These are phyloP conservation scores for Dacryopinax primogenitus DNA, from an alignment of 768 basidiomycete species.

Conservation along the genomic window DNA sequence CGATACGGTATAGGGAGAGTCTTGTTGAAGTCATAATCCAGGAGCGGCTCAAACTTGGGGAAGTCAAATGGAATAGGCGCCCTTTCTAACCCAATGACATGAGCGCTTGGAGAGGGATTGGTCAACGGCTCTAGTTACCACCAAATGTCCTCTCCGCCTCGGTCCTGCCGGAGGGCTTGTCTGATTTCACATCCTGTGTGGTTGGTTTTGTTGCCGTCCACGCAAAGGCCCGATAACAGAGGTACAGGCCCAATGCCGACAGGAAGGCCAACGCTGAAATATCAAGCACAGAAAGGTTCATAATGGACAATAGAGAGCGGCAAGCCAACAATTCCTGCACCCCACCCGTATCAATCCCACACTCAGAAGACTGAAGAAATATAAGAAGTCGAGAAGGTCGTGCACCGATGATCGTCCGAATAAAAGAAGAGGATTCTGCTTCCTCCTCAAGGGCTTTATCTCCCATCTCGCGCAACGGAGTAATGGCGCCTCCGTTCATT, in stretches of 20 bases:
- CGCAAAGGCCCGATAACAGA: not conserved
- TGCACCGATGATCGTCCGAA: not conserved
- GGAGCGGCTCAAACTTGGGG: conserved; percentile 10
- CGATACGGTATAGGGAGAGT: conserved; percentile 19
- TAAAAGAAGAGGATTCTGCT: not conserved
- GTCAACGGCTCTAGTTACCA: not conserved
- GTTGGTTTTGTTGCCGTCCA: not conserved
- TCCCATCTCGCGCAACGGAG: not conserved
- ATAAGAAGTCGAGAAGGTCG: not conserved
- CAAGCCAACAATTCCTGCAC: not conserved
- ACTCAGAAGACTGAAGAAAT: not conserved
- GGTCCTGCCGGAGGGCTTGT: not conserved
- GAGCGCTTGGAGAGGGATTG: not conserved
- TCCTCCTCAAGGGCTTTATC: too few relatives aligned
- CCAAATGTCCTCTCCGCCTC: not conserved
- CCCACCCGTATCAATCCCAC: not conserved
- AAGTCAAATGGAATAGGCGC: conserved; percentile 10
- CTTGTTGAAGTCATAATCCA: conserved; percentile 13
- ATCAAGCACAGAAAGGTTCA: not conserved
- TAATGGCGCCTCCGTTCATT: not conserved
- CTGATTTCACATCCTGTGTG: not conserved
- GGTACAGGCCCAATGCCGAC: not conserved
- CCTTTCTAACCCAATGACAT: not conserved
- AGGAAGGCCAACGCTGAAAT: not conserved
- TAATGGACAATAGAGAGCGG: not conserved